Evolutionary conservation across 225 moss, liverwort and hornwort species (phyloP), one percentile per base, ranked within the genome.

Genomic region (Bryum argenteum): DNA sequence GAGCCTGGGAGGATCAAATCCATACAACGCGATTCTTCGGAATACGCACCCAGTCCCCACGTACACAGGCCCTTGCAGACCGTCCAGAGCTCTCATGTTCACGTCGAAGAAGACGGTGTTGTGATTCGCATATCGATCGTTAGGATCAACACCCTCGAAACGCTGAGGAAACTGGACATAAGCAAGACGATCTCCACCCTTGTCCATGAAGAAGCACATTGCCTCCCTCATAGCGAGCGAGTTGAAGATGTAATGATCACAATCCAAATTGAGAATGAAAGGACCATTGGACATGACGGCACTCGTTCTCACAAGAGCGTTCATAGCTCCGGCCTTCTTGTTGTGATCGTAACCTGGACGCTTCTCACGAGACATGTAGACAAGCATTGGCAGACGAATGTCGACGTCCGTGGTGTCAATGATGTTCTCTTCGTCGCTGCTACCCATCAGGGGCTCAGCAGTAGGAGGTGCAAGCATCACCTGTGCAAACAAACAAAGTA

Each of bases 271-370:
- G 69, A 95, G 91, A 13, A 95, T 95, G 78, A 92, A 95, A 33
- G 95, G 74, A 1, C 95, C 95, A 19, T 95, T 95, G 23, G 95
- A 95, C 95, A 95, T 95, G 60, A 95, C 86, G 5, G 95, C 95
- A 63, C 95, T 95, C 16, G 92, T 95, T 61, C 95, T 80, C 18
- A 95, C 95, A 20, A 95, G 80, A 16, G 95, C 91, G n/a, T 95
- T 95, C 95, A 95, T 95, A 47, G 95, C 95, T 65, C 95, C 95
- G n/a, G 95, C 95, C 71, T 95, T 95, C 69, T 95, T 95, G 73
- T 95, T 95, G 83, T 95, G 95, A 60, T 95, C 95, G 61, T 95
- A 95, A 18, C 95, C 95, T 16, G 91, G 93, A n/a, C 95, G 82
- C 82, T 95, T 95, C 80, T 95, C 95, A 54, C 95, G 84, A 51